Evolutionary conservation across 2,329 filamentous ascomycete species (phyloP).

Genomic region (Venturia carpophila): DNA sequence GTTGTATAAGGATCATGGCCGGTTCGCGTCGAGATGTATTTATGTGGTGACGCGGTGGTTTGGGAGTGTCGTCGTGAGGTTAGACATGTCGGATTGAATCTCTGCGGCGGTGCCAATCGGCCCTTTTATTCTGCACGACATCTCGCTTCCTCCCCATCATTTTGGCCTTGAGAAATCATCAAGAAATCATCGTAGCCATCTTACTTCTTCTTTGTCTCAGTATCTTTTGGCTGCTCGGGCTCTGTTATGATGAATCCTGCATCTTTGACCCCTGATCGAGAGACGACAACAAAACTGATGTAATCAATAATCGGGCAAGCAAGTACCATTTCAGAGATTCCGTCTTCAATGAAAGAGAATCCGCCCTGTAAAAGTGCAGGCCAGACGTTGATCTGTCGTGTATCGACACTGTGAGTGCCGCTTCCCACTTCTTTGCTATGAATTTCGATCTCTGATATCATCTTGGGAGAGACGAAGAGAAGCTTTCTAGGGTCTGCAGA

Average conservation of each 20-base stretch:
- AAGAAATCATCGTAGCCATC: neutral
- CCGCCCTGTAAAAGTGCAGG: too few species aligned
- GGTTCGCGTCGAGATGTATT: neutral
- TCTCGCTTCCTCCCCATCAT: neutral
- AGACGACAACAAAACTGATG: too few species aligned
- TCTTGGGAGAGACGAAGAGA: too few species aligned
- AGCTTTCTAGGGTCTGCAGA: too few species aligned
- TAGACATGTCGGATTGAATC: neutral
- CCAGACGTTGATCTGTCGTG: neutral
- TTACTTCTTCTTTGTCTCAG: neutral
- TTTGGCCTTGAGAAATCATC: neutral
- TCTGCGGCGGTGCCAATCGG: neutral
- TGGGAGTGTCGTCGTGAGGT: neutral
- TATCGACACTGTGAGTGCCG: neutral
- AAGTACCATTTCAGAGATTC: neutral
- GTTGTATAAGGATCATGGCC: constrained; percentile 7
- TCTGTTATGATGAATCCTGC: neutral
- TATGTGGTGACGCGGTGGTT: neutral
- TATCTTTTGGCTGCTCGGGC: neutral
- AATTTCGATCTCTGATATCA: neutral
- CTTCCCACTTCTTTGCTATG: neutral
- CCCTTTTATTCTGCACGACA: neutral
- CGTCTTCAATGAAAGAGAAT: neutral
- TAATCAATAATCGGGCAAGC: neutral
- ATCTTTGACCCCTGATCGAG: neutral